Conservation (phyloP, 768 basidiomycete genomes). For the Cystofilobasidium macerans region DNA sequence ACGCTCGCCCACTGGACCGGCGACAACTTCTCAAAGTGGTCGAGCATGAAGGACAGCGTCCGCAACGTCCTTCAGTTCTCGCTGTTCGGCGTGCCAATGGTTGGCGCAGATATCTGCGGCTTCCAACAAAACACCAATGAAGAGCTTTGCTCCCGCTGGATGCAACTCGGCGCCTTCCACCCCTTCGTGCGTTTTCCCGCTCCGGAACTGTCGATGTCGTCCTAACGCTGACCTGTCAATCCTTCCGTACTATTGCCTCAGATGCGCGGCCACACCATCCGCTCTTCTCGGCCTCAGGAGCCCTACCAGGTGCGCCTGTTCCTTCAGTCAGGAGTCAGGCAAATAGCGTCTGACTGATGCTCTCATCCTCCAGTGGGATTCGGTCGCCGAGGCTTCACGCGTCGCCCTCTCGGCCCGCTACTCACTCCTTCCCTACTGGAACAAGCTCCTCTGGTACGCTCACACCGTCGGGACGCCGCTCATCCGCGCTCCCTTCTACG, state of each 20-base stretch:
- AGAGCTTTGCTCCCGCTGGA: constrained; percentile 74
- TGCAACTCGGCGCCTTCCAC: constrained; percentile 69
- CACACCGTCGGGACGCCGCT: constrained; percentile 58
- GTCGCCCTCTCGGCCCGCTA: constrained; percentile 63
- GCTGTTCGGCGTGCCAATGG: constrained; percentile 70
- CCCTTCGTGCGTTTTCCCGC: too few species aligned
- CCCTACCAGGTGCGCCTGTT: constrained; percentile 10
- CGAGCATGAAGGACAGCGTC: constrained; percentile 52
- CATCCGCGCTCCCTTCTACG: constrained; percentile 63
- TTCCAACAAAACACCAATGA: constrained; percentile 55
- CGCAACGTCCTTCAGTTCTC: constrained; percentile 74
- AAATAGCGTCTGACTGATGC: background rate
- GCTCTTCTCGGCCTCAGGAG: constrained; percentile 11
- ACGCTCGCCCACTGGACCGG: constrained; percentile 69
- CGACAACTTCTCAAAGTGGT: constrained; percentile 53
- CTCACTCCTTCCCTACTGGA: constrained; percentile 67
- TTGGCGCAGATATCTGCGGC: constrained; percentile 67
- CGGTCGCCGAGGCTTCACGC: constrained; percentile 61
- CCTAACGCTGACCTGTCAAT: too few species aligned
- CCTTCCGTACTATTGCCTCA: too few species aligned
- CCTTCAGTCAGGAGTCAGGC: too few species aligned
- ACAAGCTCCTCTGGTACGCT: constrained; percentile 60
- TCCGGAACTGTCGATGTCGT: too few species aligned
- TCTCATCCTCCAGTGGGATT: constrained; percentile 52
- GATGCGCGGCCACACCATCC: constrained; percentile 55